Evolutionary conservation across 257 asterid genomes (phyloP).

Genomic region (Nemophila menziesii): DNA sequence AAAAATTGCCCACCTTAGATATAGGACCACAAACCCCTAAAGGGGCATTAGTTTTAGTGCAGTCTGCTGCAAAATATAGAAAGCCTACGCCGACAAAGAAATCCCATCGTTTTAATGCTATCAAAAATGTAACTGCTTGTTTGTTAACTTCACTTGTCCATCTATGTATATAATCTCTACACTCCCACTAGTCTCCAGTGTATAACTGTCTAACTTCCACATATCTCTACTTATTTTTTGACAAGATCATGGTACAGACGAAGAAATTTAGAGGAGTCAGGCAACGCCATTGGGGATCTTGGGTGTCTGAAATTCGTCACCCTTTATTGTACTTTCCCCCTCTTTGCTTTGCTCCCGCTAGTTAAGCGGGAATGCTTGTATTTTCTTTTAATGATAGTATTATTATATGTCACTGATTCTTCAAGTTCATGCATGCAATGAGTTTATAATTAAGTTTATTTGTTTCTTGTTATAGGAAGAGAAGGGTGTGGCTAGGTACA

Average conservation of each 20-base stretch:
- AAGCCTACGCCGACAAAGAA: conserved; percentile 1
- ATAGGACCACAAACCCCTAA: background rate
- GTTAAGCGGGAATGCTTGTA: no score
- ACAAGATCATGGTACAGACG: conserved; percentile 28
- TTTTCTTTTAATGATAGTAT: no score
- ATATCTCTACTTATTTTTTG: conserved; percentile 3
- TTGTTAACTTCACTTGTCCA: background rate
- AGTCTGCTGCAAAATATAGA: background rate
- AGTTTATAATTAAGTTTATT: background rate
- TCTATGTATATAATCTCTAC: background rate
- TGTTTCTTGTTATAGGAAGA: conserved; percentile 22
- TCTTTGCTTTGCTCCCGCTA: no score
- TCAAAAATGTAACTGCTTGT: background rate
- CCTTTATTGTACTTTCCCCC: conserved; percentile 29
- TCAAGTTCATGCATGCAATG: conserved; percentile 2
- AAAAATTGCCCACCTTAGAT: background rate
- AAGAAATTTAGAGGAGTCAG: conserved; percentile 62
- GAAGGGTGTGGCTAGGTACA: conserved; percentile 55
- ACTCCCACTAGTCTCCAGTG: background rate
- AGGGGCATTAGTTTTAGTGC: background rate
- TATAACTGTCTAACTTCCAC: background rate
- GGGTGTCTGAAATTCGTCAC: conserved; percentile 66
- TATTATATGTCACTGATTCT: no score
- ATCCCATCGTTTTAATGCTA: background rate
- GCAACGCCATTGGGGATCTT: conserved; percentile 65